Conservation (phyloP, 441 rosid genomes). For the Manihot esculenta region DNA sequence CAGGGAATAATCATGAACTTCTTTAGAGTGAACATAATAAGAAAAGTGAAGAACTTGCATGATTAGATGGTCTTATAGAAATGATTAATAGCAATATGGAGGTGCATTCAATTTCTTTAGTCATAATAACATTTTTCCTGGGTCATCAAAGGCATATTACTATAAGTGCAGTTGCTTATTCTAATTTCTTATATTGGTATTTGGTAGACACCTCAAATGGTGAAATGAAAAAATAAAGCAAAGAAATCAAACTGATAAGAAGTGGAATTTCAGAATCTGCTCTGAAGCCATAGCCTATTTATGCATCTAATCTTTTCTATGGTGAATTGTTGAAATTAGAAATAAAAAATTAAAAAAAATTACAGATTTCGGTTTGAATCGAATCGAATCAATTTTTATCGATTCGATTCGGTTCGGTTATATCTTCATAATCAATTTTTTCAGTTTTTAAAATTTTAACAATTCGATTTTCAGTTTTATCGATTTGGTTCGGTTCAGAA, state of each 20-base stretch:
- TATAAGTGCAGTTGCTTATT: too few relatives aligned
- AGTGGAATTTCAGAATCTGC: background rate
- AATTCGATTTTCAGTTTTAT: too few relatives aligned
- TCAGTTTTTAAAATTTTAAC: too few relatives aligned
- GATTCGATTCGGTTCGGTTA: too few relatives aligned
- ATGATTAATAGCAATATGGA: background rate
- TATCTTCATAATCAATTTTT: too few relatives aligned
- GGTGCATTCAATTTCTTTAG: constrained; percentile 1
- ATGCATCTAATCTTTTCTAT: background rate
- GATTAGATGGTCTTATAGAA: background rate
- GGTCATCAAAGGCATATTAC: too few relatives aligned
- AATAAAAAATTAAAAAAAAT: too few relatives aligned
- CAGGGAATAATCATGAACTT: background rate
- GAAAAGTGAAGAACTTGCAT: background rate
- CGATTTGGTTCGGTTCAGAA: too few relatives aligned
- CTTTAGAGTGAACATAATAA: background rate
- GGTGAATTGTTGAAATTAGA: too few relatives aligned
- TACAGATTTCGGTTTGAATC: too few relatives aligned
- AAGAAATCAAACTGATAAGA: background rate
- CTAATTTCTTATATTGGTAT: background rate
- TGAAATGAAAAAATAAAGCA: constrained; percentile 8
- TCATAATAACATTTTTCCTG: too few relatives aligned
- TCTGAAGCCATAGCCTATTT: background rate
- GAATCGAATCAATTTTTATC: too few relatives aligned
- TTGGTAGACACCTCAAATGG: background rate